Evolutionary conservation across 2,329 filamentous ascomycete genomes (phyloP).

Genomic region (Graphilbum ipis-grandicollis): DNA sequence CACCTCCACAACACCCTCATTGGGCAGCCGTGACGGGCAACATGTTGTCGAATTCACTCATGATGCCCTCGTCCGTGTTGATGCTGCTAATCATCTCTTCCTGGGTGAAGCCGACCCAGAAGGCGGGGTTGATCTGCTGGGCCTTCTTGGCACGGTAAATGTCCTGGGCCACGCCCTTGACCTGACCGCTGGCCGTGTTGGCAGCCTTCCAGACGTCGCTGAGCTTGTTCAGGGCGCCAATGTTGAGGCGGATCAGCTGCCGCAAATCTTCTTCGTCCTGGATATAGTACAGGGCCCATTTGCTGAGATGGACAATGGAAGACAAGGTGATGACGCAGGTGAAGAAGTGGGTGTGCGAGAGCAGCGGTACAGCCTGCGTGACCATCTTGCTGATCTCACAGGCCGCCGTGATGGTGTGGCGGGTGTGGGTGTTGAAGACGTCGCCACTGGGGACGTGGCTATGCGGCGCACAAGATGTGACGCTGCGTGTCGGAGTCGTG

Average conservation of each 20-base stretch:
- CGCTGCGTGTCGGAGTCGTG: constrained; percentile 34
- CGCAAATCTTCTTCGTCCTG: constrained; percentile 49
- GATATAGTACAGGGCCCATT: constrained; percentile 51
- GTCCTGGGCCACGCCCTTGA: constrained; percentile 64
- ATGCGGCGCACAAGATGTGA: constrained; percentile 52
- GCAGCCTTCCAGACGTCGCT: constrained; percentile 59
- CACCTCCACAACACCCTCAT: neutral
- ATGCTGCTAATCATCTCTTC: constrained; percentile 38
- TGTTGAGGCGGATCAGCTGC: constrained; percentile 63
- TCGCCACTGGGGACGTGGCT: constrained; percentile 29
- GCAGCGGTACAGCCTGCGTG: constrained; percentile 53
- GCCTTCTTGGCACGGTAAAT: constrained; percentile 45
- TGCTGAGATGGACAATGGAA: constrained; percentile 66
- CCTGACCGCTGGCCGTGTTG: constrained; percentile 49
- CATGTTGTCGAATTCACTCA: constrained; percentile 34
- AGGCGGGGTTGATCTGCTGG: constrained; percentile 31
- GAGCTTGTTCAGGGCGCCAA: constrained; percentile 54
- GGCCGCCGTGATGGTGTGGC: constrained; percentile 65
- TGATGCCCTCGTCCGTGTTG: constrained; percentile 39
- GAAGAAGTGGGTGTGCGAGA: constrained; percentile 69
- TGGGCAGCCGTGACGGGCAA: constrained; percentile 11
- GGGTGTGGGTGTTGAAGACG: constrained; percentile 49
- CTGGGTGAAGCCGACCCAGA: constrained; percentile 36
- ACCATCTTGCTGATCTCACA: constrained; percentile 60
- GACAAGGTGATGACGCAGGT: constrained; percentile 64